These are phyloP conservation scores for Solanum medicagineum DNA, from an alignment of 257 asterid species.

Conservation along the genomic window DNA sequence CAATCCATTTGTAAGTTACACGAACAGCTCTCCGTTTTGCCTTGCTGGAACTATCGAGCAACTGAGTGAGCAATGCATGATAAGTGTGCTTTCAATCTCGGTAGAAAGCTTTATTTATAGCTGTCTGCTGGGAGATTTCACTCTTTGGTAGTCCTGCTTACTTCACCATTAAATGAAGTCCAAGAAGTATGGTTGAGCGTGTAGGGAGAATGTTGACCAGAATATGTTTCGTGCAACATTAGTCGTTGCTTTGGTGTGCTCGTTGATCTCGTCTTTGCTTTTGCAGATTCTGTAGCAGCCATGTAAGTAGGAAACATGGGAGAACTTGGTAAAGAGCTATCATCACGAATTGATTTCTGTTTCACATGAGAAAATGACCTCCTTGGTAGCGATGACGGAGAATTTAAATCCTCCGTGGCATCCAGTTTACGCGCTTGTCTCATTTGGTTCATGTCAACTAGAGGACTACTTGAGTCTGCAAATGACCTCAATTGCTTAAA, in stretches of 20 bases:
- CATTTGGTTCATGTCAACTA: conserved; percentile 21
- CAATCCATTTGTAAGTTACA: not conserved
- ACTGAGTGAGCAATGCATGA: not conserved
- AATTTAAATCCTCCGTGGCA: conserved; percentile 23
- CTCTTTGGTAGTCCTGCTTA: conserved; percentile 16
- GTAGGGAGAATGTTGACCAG: conserved; percentile 50
- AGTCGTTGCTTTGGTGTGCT: conserved; percentile 77
- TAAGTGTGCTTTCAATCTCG: not conserved
- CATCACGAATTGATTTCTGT: conserved; percentile 44
- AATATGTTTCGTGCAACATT: conserved; percentile 36
- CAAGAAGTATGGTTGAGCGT: conserved; percentile 41
- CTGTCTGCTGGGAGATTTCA: conserved; percentile 27
- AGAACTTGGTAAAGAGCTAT: conserved; percentile 44
- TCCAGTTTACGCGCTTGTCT: conserved; percentile 25
- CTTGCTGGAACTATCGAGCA: not conserved
- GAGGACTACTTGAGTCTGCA: conserved; percentile 14
- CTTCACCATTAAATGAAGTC: conserved; percentile 34
- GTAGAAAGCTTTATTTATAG: conserved; percentile 6
- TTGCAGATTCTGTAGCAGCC: conserved; percentile 81
- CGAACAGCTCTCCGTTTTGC: not conserved
- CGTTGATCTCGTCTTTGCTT: conserved; percentile 63
- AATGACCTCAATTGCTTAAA: conserved; percentile 21
- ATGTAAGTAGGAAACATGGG: conserved; percentile 62
- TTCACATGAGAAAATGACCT: conserved; percentile 53
- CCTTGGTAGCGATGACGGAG: conserved; percentile 49